Percentiles rank a stretch among this genome's conserved stretches.
Evolutionary conservation across 1,284 basidiomycete genomes (phyloP).

Genomic region (Fomitopsis pinicola): DNA sequence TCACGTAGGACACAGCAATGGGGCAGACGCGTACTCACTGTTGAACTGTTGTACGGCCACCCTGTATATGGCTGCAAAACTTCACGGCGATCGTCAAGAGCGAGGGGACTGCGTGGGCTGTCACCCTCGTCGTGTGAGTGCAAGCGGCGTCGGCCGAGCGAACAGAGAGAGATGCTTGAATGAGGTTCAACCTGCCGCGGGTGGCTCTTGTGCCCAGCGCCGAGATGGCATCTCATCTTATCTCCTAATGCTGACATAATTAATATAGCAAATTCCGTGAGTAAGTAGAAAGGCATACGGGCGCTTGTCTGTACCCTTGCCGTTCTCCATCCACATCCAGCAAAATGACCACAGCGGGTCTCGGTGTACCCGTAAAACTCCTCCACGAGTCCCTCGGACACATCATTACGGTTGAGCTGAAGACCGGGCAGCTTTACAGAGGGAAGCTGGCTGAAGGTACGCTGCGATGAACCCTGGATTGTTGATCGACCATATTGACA

Average conservation of each 20-base stretch:
- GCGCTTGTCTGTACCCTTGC: not conserved
- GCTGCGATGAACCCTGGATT: constrained; percentile 11
- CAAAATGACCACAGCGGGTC: constrained; percentile 41
- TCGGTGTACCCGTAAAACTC: constrained; percentile 90
- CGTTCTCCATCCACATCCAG: not conserved
- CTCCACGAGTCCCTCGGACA: constrained; percentile 95
- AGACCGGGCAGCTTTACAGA: constrained; percentile 95
- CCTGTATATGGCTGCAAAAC: too few relatives aligned
- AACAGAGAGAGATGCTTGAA: not conserved
- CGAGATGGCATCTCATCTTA: not conserved
- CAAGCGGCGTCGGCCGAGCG: not conserved
- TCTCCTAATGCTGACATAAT: not conserved
- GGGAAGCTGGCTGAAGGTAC: constrained; percentile 95
- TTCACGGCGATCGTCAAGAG: not conserved
- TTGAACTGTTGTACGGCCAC: too few relatives aligned
- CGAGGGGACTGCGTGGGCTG: not conserved
- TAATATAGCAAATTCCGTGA: not conserved
- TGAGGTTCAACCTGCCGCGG: not conserved
- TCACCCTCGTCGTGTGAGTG: not conserved
- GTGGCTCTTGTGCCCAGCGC: not conserved
- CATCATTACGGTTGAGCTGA: constrained; percentile 95
- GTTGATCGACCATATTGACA: not conserved
- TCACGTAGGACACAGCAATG: not conserved
- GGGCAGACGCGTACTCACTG: not conserved
- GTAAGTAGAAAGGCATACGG: not conserved